Evolutionary conservation across 108 stramenopile genomes (phyloP).

Genomic region (Cyclotella atomus): DNA sequence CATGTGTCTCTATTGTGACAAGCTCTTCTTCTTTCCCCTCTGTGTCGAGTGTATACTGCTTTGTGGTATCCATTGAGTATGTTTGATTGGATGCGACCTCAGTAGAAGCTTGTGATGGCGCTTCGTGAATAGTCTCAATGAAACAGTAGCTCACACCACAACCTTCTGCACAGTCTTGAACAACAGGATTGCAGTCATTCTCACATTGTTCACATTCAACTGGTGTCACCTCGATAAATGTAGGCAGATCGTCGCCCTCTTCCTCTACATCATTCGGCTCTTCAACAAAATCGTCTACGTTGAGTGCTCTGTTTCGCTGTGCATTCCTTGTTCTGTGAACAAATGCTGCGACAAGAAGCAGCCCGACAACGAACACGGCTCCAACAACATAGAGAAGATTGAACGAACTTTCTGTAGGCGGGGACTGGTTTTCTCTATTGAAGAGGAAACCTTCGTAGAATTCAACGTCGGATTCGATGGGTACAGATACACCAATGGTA

Average conservation of each 20-base stretch:
- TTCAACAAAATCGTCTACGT: conserved; percentile 1
- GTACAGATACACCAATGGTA: not conserved
- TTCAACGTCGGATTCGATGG: not conserved
- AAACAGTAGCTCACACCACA: not conserved
- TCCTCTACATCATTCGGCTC: too few species aligned
- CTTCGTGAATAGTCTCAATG: not conserved
- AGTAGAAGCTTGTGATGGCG: conserved; percentile 1
- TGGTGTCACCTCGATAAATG: too few species aligned
- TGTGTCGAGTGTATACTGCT: too few species aligned
- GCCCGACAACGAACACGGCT: not conserved
- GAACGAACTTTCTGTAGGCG: not conserved
- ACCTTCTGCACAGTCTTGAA: not conserved
- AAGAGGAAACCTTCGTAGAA: not conserved
- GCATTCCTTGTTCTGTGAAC: conserved; percentile 4
- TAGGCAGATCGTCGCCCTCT: too few species aligned
- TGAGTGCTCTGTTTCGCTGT: not conserved
- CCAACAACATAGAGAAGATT: not conserved
- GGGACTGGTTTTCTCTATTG: not conserved
- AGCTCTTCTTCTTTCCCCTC: too few species aligned
- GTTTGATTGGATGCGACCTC: not conserved
- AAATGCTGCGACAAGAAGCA: not conserved
- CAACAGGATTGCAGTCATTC: not conserved
- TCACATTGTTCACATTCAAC: too few species aligned
- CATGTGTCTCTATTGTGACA: too few species aligned
- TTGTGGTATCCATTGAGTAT: not conserved